phyloP scores from a whole-genome alignment of 306 rosid species.

The Rosa chinensis region DNA sequence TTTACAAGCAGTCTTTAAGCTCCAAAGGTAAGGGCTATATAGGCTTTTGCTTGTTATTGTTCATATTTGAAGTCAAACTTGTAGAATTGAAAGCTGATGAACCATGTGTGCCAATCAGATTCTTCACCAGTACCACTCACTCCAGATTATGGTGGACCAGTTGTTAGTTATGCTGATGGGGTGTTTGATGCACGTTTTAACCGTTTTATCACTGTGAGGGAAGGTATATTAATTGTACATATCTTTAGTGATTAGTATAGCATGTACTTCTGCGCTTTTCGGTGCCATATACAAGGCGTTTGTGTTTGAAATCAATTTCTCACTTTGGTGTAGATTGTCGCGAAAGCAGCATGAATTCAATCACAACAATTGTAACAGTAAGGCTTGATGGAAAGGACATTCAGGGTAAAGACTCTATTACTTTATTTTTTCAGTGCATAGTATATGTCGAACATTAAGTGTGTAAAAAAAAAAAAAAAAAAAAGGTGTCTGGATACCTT shows the following conservation, averaged over 20 bases:
- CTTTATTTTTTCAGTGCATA: neutral
- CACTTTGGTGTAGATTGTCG: constrained; percentile 57
- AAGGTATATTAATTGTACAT: constrained; percentile 45
- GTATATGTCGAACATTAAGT: neutral
- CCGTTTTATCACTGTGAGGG: constrained; percentile 71
- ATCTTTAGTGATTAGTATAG: neutral
- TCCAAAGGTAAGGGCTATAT: constrained; percentile 38
- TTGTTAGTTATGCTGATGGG: constrained; percentile 86
- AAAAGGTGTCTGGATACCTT: neutral
- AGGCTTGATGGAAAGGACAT: constrained; percentile 49
- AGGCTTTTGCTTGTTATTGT: neutral
- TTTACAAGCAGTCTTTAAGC: constrained; percentile 65
- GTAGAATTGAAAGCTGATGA: constrained; percentile 10
- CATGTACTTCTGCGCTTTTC: neutral
- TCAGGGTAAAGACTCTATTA: constrained; percentile 49
- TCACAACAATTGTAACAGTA: constrained; percentile 66
- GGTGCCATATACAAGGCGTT: neutral
- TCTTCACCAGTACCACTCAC: constrained; percentile 63
- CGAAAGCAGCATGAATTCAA: constrained; percentile 58
- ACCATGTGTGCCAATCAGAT: constrained; percentile 41
- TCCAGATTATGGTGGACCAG: constrained; percentile 72
- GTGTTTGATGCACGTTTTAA: constrained; percentile 69
- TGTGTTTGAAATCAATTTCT: neutral
- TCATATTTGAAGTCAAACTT: neutral
- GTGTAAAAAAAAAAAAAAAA: neutral